A percentile compares a stretch with the other conserved stretches of the same genome.
Evolutionary conservation across 2,329 filamentous ascomycete genomes (phyloP).

Genomic region (Pseudogymnoascus destructans): DNA sequence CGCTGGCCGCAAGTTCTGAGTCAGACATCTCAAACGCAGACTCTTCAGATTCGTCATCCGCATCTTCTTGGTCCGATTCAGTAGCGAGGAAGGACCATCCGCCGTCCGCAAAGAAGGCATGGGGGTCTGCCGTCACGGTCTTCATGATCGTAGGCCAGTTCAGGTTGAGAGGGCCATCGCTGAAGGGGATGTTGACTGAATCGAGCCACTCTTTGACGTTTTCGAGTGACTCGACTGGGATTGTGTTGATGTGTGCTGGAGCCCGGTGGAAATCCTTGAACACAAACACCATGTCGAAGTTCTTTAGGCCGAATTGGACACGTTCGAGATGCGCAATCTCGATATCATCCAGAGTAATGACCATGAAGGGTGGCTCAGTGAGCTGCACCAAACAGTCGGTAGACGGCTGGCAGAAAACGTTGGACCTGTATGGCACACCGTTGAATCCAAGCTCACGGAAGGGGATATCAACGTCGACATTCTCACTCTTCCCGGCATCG

Average conservation of each 20-base stretch:
- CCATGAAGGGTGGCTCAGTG: slow-evolving; percentile 92
- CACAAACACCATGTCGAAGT: slow-evolving; percentile 96
- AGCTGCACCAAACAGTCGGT: slow-evolving; percentile 96
- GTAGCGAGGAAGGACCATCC: slow-evolving; percentile 87
- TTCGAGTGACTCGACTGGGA: slow-evolving; percentile 88
- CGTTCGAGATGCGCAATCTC: slow-evolving; percentile 93
- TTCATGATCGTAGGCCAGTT: slow-evolving; percentile 99
- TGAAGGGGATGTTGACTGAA: slow-evolving; percentile 85
- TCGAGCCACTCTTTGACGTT: slow-evolving; percentile 97
- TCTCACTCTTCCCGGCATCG: slow-evolving; percentile 82
- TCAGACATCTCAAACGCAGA: slow-evolving; percentile 85
- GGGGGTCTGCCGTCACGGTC: slow-evolving; percentile 85
- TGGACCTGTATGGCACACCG: slow-evolving; percentile 89
- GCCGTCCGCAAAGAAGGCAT: slow-evolving; percentile 88
- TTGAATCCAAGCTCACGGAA: slow-evolving; percentile 95
- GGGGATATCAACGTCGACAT: slow-evolving; percentile 87
- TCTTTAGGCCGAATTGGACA: slow-evolving; percentile 93
- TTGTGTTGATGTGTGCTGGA: slow-evolving; percentile 92
- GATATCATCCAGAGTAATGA: slow-evolving; percentile 88
- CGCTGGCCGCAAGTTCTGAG: slow-evolving; percentile 57
- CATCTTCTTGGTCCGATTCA: slow-evolving; percentile 75
- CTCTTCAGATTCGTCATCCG: slow-evolving; percentile 71
- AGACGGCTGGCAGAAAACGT: slow-evolving; percentile 88
- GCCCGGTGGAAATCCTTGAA: slow-evolving; percentile 94
- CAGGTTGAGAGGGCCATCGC: slow-evolving; percentile 88